Base-by-base conservation (phyloP, 2,329 filamentous ascomycete genomes). In the Epichloe scottii region DNA sequence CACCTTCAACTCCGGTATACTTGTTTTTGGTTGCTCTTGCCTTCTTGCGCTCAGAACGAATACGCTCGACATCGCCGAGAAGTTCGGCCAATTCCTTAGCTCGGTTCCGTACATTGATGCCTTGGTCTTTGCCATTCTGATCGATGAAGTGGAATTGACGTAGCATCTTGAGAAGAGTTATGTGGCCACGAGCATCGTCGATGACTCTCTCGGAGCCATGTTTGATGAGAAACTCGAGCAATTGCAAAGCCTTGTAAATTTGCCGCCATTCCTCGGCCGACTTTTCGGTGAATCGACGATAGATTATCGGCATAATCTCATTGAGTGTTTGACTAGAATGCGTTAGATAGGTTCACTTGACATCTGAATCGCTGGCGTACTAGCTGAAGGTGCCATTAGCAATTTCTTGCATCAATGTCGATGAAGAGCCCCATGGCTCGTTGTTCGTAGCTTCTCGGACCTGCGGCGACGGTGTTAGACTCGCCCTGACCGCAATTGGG, bases 271-370 rank as follows among this genome's bases (percentile, higher is more conserved):
- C 93, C 67, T 98, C 93, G 51, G 93, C 91, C 7, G 89, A 79
- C 75, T 98, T 98, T 68, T 98, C 93, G 54, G 93, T 98, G 69
- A 98, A 98, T 57, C 93, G 87, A 64, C 94, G 93, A 75, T 98
- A 98, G 65, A 98, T 95, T 89, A 98, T 93, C 58, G 93, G 93
- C 93, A 98, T 98, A 66, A 98, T 97, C 70, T 98, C 93, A 69
- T 97, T 97, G 52, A 98, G 82, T 49, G 90, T 81, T 81, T 95
- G 89, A 67, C 91, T 96, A 64, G 8, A 17, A 40, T 17, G n/a
- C 17, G 33, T 49, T 47, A 53, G 15, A 37, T 52, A 41, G 11
- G 14, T 30, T n/a, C n/a, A 10, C 14, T 11, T 7, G 30, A 7
- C 5, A 3, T 17, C 40, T 15, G 60, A 63, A 50, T 48, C 63